Percentiles rank a stretch among this genome's conserved stretches.
Evolutionary conservation across 257 asterid species (phyloP).

Genomic region (Salvia miltiorrhiza): DNA sequence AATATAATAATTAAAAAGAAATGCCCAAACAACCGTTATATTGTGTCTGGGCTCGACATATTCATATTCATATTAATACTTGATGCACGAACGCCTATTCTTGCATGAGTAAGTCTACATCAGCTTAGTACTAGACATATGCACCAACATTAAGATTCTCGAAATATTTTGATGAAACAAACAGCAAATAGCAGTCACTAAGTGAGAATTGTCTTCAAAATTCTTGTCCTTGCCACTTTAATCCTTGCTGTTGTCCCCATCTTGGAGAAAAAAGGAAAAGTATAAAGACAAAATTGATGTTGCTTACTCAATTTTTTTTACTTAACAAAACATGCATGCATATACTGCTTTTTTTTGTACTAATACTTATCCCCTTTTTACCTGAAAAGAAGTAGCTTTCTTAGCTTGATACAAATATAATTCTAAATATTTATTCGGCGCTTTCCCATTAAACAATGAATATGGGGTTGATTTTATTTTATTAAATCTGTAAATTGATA

Average conservation of each 20-base stretch:
- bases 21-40: no score
- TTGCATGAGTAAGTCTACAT: no score
- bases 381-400: constrained; percentile 18
- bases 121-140: no score
- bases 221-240: constrained; percentile 11
- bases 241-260: constrained; percentile 33
- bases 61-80: no score
- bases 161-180: neutral
- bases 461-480: neutral
- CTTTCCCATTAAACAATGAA: neutral
- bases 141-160: no score
- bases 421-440: neutral
- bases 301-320: constrained; percentile 8
- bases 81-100: no score
- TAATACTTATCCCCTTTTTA: neutral
- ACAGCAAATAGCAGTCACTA: neutral
- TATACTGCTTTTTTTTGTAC: constrained; percentile 13
- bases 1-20: no score
- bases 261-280: neutral
- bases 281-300: constrained; percentile 13
- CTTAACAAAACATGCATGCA: constrained; percentile 11
- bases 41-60: no score
- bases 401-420: neutral
- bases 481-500: no score
- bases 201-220: neutral